These are phyloP conservation scores for Dianthus caryophyllus DNA, from an alignment of 148 eudicot species.

Conservation along the genomic window DNA sequence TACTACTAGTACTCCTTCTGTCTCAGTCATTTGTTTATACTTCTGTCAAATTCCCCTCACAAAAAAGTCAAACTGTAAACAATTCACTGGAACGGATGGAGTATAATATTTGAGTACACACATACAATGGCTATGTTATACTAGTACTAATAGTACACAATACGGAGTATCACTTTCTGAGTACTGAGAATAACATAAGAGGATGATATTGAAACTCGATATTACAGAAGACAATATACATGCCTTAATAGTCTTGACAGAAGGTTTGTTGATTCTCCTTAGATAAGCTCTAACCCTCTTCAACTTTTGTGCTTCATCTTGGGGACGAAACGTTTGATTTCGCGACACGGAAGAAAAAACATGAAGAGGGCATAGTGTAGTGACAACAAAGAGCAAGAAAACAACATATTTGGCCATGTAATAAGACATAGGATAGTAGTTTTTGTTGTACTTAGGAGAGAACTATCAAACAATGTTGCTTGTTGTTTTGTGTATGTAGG, in stretches of 20 bases:
- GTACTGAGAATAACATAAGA: too few relatives aligned
- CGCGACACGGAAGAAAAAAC: slow-evolving; percentile 31
- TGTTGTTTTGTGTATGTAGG: slow-evolving; percentile 24
- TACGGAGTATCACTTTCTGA: too few relatives aligned
- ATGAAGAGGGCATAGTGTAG: slow-evolving; percentile 20
- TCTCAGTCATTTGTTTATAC: too few relatives aligned
- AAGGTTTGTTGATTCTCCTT: slow-evolving; percentile 77
- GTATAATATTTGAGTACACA: too few relatives aligned
- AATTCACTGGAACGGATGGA: too few relatives aligned
- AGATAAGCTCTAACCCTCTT: slow-evolving; percentile 57
- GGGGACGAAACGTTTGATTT: slow-evolving; percentile 61
- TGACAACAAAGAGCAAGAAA: slow-evolving; percentile 34
- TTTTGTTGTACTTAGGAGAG: not conserved
- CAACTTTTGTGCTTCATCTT: slow-evolving; percentile 45
- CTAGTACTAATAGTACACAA: too few relatives aligned
- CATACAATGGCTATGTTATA: too few relatives aligned
- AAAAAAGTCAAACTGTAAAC: too few relatives aligned
- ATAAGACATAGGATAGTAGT: not conserved
- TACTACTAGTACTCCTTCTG: too few relatives aligned
- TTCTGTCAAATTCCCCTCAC: too few relatives aligned
- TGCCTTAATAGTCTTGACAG: slow-evolving; percentile 86
- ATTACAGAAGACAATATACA: too few relatives aligned
- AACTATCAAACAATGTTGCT: not conserved
- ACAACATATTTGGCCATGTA: slow-evolving; percentile 45
- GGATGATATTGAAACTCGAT: too few relatives aligned